Conservation (phyloP, 2,329 filamentous ascomycete genomes). For the Ascochyta clinopodiicola region DNA sequence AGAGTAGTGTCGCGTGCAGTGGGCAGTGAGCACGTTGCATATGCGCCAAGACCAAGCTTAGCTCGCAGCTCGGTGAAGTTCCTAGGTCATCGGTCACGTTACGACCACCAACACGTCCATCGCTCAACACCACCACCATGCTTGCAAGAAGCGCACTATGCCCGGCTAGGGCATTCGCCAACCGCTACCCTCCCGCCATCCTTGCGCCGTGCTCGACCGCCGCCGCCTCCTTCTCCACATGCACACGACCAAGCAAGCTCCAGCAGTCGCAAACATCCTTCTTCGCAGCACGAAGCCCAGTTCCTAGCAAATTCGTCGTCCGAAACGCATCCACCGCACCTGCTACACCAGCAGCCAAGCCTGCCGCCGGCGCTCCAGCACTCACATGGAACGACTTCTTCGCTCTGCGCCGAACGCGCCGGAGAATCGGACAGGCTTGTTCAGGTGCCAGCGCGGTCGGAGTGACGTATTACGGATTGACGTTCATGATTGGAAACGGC, state of each 20-base stretch:
- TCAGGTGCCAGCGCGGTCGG: conserved; percentile 70
- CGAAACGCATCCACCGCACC: conserved; percentile 36
- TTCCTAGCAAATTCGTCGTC: conserved; percentile 13
- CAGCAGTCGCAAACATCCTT: conserved; percentile 24
- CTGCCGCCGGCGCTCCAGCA: conserved; percentile 23
- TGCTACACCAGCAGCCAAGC: conserved; percentile 21
- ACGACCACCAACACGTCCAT: conserved; percentile 2
- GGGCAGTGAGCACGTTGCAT: background rate
- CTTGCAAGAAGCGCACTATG: conserved; percentile 41
- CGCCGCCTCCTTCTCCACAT: conserved; percentile 38
- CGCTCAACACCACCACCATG: conserved; percentile 29
- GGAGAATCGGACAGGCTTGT: conserved; percentile 81
- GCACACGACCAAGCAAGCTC: conserved; percentile 33
- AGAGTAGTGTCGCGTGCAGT: background rate
- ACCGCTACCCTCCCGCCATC: conserved; percentile 37
- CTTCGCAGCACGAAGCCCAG: conserved; percentile 15
- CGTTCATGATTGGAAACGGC: conserved; percentile 72
- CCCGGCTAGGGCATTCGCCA: conserved; percentile 38
- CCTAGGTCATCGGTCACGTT: background rate
- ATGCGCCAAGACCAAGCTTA: conserved; percentile 16
- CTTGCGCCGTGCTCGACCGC: conserved; percentile 32
- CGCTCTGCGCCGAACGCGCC: conserved; percentile 82
- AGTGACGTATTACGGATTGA: conserved; percentile 67
- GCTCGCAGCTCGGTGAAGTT: conserved; percentile 12
- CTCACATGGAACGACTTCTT: conserved; percentile 89